Conservation (phyloP, 2,329 filamentous ascomycete genomes). For the Hysterium pulicare region DNA sequence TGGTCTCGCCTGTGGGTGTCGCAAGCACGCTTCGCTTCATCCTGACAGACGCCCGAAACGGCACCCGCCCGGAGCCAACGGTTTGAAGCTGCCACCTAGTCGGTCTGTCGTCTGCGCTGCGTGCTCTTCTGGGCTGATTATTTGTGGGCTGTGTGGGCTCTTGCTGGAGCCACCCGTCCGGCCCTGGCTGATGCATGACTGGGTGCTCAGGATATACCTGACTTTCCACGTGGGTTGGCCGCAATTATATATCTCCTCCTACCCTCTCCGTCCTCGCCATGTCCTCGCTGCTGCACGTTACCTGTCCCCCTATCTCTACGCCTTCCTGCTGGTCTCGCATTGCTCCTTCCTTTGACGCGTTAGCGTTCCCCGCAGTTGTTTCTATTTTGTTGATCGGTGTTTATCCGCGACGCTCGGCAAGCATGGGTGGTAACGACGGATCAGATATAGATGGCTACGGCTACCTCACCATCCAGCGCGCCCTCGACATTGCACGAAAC, state of each 20-base stretch:
- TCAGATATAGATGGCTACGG: conserved; percentile 40
- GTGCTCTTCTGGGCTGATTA: conserved; percentile 16
- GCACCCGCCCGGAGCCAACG: conserved; percentile 36
- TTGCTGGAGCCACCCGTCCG: not conserved
- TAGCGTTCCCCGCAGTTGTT: conserved; percentile 1
- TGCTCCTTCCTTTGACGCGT: conserved; percentile 1
- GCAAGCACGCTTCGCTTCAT: conserved; percentile 35
- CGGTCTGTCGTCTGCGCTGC: conserved; percentile 18
- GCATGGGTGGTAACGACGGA: conserved; percentile 43
- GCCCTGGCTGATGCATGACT: conserved; percentile 24
- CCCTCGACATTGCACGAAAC: conserved; percentile 73
- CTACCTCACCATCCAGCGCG: conserved; percentile 57
- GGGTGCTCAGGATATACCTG: conserved; percentile 31
- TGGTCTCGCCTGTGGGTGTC: too few relatives aligned
- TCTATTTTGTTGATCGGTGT: too few relatives aligned
- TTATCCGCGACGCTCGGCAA: conserved; percentile 5
- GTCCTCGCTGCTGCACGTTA: conserved; percentile 12
- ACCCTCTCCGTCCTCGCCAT: conserved; percentile 21
- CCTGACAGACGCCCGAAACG: conserved; percentile 39
- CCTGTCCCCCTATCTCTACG: too few relatives aligned
- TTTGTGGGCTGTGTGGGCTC: conserved; percentile 1
- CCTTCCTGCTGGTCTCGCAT: conserved; percentile 11
- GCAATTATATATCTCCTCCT: conserved; percentile 30
- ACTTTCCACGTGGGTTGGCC: conserved; percentile 35
- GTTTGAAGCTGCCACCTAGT: conserved; percentile 38